Conservation (phyloP, 345 rosid species). For the Abelmoschus esculentus region DNA sequence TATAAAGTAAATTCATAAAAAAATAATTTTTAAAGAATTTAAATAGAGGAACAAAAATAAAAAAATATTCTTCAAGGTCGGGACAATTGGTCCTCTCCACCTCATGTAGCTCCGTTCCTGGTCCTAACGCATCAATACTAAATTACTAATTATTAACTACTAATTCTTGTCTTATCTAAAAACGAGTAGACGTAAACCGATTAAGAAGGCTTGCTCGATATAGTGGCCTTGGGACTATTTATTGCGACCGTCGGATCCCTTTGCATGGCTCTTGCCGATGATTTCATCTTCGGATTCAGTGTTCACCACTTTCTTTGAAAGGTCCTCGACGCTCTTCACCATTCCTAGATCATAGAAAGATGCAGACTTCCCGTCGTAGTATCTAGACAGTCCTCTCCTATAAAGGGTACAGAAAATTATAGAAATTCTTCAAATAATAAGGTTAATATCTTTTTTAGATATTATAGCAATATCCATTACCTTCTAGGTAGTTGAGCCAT, state of each 20-base stretch:
- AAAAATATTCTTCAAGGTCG: no score
- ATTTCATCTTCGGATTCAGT: no score
- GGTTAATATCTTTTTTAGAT: no score
- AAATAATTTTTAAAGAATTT: no score
- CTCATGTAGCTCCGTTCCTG: no score
- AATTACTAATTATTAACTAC: no score
- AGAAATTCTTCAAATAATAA: no score
- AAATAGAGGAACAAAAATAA: no score
- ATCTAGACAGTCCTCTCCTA: conserved; percentile 41
- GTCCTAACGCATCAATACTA: no score
- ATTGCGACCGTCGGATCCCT: conserved; percentile 28
- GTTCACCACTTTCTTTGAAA: conserved; percentile 37
- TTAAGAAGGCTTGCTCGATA: neutral
- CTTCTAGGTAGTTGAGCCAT: conserved; percentile 62
- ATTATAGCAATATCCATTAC: conserved; percentile 24
- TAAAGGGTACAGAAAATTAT: neutral
- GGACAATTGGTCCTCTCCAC: no score
- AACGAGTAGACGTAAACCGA: no score
- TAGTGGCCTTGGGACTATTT: neutral
- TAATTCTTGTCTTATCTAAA: neutral
- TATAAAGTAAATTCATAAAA: no score
- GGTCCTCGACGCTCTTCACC: conserved; percentile 30
- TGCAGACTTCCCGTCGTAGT: conserved; percentile 67
- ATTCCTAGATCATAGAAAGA: conserved; percentile 66
- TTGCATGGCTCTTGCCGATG: conserved; percentile 30